These are phyloP conservation scores for Kwoniella heveanensis DNA, from an alignment of 768 basidiomycete species.

Conservation along the genomic window DNA sequence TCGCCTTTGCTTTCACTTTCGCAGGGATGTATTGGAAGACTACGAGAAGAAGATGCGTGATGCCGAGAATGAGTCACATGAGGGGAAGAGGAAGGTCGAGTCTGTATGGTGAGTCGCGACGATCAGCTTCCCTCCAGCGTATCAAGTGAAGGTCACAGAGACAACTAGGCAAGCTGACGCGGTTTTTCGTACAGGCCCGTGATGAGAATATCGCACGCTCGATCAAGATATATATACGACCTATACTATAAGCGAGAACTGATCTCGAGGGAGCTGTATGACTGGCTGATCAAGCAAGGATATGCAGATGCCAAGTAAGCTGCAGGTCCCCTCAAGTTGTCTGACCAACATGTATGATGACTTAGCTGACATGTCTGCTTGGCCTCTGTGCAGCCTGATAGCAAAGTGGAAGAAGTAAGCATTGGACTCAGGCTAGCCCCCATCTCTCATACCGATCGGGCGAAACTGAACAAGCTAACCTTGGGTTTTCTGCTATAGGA, in stretches of 20 bases:
- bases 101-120: conserved; percentile 50
- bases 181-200: conserved; percentile 68
- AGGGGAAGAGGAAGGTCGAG: conserved; percentile 70
- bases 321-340: too few species aligned
- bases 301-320: conserved; percentile 95
- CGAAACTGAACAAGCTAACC: neutral
- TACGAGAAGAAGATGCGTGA: conserved; percentile 99
- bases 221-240: conserved; percentile 96
- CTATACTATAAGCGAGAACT: conserved; percentile 98
- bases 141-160: too few species aligned
- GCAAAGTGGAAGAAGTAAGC: conserved; percentile 98
- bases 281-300: conserved; percentile 95
- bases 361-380: neutral
- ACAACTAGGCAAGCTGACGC: too few species aligned
- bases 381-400: conserved; percentile 66
- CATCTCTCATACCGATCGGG: neutral
- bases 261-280: conserved; percentile 84
- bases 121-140: neutral
- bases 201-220: conserved; percentile 95
- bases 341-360: neutral
- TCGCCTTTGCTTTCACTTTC: conserved; percentile 1
- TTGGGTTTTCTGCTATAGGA: conserved; percentile 22
- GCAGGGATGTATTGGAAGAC: conserved; percentile 84
- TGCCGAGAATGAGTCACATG: conserved; percentile 95
- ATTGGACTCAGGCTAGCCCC: too few species aligned